A percentile compares a stretch with the other conserved stretches of the same genome.
Conservation (phyloP, 1,139 yeast genomes). For the Martiniozyma asiatica region DNA sequence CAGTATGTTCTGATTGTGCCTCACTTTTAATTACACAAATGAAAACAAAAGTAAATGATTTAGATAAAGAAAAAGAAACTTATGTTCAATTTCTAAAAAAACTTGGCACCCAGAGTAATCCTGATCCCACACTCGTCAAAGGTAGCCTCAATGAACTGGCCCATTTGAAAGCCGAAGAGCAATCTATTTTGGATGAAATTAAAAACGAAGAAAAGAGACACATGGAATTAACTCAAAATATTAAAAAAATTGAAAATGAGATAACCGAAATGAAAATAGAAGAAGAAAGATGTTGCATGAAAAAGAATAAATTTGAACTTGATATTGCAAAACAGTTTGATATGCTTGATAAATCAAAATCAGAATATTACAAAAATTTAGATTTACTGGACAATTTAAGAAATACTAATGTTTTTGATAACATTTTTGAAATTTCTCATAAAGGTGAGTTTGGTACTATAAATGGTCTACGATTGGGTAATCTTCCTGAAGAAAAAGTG, state of each 20-base stretch:
- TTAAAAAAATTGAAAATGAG: slow-evolving; percentile 29
- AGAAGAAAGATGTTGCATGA: slow-evolving; percentile 31
- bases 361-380: slow-evolving; percentile 49
- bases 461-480: slow-evolving; percentile 72
- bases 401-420: slow-evolving; percentile 68
- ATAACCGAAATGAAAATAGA: slow-evolving; percentile 28
- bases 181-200: slow-evolving; percentile 29
- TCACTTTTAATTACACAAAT: slow-evolving; percentile 52
- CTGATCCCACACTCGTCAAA: slow-evolving; percentile 31
- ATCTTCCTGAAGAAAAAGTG: slow-evolving; percentile 41
- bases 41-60: slow-evolving; percentile 59
- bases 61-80: slow-evolving; percentile 66
- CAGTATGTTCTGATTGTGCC: slow-evolving; percentile 83
- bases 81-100: slow-evolving; percentile 64
- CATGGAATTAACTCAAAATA: slow-evolving; percentile 29
- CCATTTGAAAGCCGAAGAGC: slow-evolving; percentile 28
- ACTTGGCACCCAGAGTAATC: slow-evolving; percentile 43
- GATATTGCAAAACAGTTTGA: slow-evolving; percentile 35
- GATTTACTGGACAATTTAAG: slow-evolving; percentile 60
- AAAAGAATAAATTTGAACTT: slow-evolving; percentile 41
- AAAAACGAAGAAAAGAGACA: slow-evolving; percentile 32
- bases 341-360: slow-evolving; percentile 49
- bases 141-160: slow-evolving; percentile 32
- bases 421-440: slow-evolving; percentile 69
- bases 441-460: slow-evolving; percentile 82